Percentiles rank a stretch among this genome's conserved stretches.
phyloP scores from a whole-genome alignment of 495 filamentous ascomycete species.

The Penicillium lagena region DNA sequence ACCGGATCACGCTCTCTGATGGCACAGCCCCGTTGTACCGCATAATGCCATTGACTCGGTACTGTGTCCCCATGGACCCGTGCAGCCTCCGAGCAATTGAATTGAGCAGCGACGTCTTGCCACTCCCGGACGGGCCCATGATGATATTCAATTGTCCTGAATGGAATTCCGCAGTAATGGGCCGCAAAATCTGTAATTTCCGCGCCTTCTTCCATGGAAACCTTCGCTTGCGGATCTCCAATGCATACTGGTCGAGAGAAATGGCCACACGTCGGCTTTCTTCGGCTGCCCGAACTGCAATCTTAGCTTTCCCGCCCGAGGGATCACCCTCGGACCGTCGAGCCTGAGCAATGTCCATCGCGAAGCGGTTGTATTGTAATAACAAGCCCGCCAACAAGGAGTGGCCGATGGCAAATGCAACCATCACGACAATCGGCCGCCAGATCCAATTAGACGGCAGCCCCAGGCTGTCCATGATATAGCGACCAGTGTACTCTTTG shows the following conservation, averaged over 20 bases:
- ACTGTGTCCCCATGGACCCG: constrained; percentile 46
- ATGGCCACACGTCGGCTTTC: constrained; percentile 54
- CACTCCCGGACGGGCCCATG: constrained; percentile 71
- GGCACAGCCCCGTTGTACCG: constrained; percentile 61
- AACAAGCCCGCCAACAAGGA: constrained; percentile 48
- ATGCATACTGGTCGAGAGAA: constrained; percentile 50
- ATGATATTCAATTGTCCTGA: constrained; percentile 64
- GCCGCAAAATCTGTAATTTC: constrained; percentile 53
- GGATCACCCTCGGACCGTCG: constrained; percentile 47
- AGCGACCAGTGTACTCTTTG: constrained; percentile 58
- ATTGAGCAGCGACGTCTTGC: constrained; percentile 67
- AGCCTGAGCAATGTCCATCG: constrained; percentile 54
- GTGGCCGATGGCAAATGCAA: constrained; percentile 52
- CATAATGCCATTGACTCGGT: constrained; percentile 51
- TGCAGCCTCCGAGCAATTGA: constrained; percentile 59
- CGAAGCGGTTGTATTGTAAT: constrained; percentile 50
- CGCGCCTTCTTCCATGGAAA: constrained; percentile 34
- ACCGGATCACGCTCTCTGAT: constrained; percentile 56
- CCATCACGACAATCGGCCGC: constrained; percentile 53
- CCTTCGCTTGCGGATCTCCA: constrained; percentile 56
- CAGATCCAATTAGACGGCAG: constrained; percentile 57
- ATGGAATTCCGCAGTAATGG: constrained; percentile 55
- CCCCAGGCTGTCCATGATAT: constrained; percentile 58
- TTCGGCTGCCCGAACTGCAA: constrained; percentile 40
- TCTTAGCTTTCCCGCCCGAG: constrained; percentile 56